A percentile compares a stretch with the other conserved stretches of the same genome.
phyloP scores from a whole-genome alignment of 345 rosid species.

The Eucalyptus coolabah region DNA sequence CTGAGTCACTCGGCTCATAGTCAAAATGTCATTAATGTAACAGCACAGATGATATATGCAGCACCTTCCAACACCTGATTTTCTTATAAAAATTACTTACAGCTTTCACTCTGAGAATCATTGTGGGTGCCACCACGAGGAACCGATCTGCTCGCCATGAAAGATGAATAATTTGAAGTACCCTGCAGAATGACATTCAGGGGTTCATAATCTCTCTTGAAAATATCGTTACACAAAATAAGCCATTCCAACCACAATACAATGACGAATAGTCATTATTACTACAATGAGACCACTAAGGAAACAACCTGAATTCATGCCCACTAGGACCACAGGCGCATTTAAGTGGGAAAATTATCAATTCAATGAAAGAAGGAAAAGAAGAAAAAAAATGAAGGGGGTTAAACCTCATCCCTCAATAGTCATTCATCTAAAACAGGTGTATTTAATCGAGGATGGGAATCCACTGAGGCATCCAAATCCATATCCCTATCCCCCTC shows the following conservation, averaged over 20 bases:
- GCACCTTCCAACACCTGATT: neutral
- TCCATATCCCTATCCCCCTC: neutral
- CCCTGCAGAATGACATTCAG: neutral
- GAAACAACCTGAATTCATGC: neutral
- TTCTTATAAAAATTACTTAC: neutral
- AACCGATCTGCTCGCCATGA: conserved; percentile 5
- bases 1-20: neutral
- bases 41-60: neutral
- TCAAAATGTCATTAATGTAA: neutral
- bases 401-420: neutral
- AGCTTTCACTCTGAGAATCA: conserved; percentile 1
- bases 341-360: neutral
- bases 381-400: neutral
- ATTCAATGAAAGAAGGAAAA: neutral
- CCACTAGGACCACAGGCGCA: neutral
- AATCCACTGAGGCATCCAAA: neutral
- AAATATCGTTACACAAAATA: neutral
- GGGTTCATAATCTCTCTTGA: neutral
- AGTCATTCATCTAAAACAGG: neutral
- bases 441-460: neutral
- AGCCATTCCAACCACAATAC: neutral
- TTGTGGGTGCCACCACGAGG: conserved; percentile 6
- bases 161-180: neutral
- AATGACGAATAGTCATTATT: neutral
- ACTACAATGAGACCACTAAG: neutral